Evolutionary conservation across 2,329 filamentous ascomycete genomes (phyloP).

Genomic region (Alternaria dauci): DNA sequence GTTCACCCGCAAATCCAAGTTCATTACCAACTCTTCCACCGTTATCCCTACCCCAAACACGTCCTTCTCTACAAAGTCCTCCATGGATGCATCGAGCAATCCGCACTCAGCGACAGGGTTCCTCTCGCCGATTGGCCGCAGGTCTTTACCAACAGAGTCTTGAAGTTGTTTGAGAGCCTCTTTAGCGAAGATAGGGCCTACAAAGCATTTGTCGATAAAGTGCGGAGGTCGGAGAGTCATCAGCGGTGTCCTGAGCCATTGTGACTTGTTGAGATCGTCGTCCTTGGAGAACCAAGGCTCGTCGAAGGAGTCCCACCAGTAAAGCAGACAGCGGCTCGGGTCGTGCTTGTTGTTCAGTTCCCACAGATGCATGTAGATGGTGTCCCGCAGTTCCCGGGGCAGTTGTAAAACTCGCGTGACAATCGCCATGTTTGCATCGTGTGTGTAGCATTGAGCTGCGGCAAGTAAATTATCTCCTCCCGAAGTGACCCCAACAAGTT

Average conservation of each 20-base stretch:
- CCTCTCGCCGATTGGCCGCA: constrained; percentile 2
- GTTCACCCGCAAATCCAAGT: constrained; percentile 14
- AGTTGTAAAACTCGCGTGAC: constrained; percentile 6
- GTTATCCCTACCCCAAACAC: constrained; percentile 10
- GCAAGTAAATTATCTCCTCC: not conserved
- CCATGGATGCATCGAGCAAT: constrained; percentile 5
- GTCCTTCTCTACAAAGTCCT: constrained; percentile 15
- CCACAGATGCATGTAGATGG: constrained; percentile 14
- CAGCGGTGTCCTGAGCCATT: not conserved
- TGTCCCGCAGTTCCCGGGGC: constrained; percentile 17
- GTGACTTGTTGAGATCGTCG: not conserved
- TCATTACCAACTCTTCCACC: constrained; percentile 11
- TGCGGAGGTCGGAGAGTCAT: constrained; percentile 10
- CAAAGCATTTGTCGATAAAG: constrained; percentile 14
- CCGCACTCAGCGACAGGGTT: constrained; percentile 6
- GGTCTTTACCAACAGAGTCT: constrained; percentile 11
- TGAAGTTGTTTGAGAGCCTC: constrained; percentile 10
- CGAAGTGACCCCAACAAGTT: not conserved
- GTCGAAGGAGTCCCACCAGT: constrained; percentile 15
- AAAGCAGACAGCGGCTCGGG: constrained; percentile 7
- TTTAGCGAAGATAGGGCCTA: constrained; percentile 5
- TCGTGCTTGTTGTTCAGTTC: not conserved
- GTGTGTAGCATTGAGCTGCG: constrained; percentile 2
- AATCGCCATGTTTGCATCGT: constrained; percentile 6
- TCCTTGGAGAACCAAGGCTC: constrained; percentile 9